Conservation (phyloP, 257 asterid genomes). For the Solanum lycopersicoides region DNA sequence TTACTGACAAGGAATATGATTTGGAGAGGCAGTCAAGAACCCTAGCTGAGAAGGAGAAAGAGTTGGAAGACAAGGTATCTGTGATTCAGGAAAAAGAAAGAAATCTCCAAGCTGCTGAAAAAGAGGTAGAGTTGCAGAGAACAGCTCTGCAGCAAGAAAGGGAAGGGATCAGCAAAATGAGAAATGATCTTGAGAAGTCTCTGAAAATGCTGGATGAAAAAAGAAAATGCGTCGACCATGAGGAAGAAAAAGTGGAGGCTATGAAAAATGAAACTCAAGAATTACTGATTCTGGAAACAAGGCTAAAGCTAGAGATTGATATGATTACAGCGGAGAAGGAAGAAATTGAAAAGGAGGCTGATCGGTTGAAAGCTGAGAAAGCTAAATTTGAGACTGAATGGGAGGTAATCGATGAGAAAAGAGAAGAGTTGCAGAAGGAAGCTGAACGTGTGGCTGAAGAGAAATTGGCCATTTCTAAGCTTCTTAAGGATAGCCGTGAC, state of each 20-base stretch:
- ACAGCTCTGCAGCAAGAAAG: slow-evolving; percentile 40
- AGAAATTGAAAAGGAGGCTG: slow-evolving; percentile 74
- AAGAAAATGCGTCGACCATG: slow-evolving; percentile 33
- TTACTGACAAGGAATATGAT: slow-evolving; percentile 67
- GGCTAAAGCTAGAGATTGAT: slow-evolving; percentile 91
- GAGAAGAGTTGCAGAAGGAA: slow-evolving; percentile 66
- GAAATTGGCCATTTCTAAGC: slow-evolving; percentile 51
- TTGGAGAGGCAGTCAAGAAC: slow-evolving; percentile 36
- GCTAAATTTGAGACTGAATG: slow-evolving; percentile 88
- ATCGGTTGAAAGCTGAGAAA: slow-evolving; percentile 66
- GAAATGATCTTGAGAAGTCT: slow-evolving; percentile 51
- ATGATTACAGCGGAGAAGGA: slow-evolving; percentile 56
- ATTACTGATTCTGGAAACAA: slow-evolving; percentile 50
- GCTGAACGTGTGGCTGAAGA: slow-evolving; percentile 72
- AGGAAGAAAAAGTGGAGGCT: slow-evolving; percentile 61
- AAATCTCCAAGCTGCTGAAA: slow-evolving; percentile 36
- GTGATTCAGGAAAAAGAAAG: slow-evolving; percentile 47
- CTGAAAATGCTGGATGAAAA: slow-evolving; percentile 55
- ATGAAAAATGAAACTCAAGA: slow-evolving; percentile 76
- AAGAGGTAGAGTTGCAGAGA: slow-evolving; percentile 40
- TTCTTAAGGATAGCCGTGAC: slow-evolving; percentile 70
- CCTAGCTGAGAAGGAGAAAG: slow-evolving; percentile 49
- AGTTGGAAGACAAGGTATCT: slow-evolving; percentile 42
- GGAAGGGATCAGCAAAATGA: slow-evolving; percentile 35
- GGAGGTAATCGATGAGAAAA: slow-evolving; percentile 86